Base-by-base conservation (phyloP, 768 basidiomycete genomes). In the Mrakia frigida region DNA sequence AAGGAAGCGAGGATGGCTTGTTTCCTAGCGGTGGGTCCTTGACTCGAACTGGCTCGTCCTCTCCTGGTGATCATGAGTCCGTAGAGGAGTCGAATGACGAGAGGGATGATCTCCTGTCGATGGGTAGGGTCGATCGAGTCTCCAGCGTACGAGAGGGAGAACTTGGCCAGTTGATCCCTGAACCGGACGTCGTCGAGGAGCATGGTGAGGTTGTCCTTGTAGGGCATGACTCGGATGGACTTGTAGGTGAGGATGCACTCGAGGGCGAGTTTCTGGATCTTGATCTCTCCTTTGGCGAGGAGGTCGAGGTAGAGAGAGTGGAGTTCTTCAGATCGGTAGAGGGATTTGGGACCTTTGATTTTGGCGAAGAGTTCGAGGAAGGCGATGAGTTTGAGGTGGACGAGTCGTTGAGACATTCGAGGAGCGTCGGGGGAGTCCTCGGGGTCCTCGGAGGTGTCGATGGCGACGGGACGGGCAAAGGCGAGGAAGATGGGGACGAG, bases 321-420 rank as follows among this genome's bases (percentile, higher is more conserved):
- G 6, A 98, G 86, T 0, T 86, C 86, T 13, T 90, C 87, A 0
- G 92, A 88, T 10, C 88, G 86, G 81, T 89, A 87, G 2, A 95
- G 85, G 0, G 93, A 92, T 84, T 93, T 96, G n/a, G 95, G 96
- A 81, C 98, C 98, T 80, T 85, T 85, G 82, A 99, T 92, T 82
- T 94, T 96, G 70, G 92, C 87, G 83, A 98, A 92, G 16, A 98
- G 86, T 28, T 88, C 88, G 37, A 98, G 88, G 90, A 92, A 98
- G 0, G 88, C 86, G 23, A 84, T 84, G 14, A 97, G 87, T 81
- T 82, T 80, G 37, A 77, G 67, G 61, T 78, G 77, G 33, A 78
- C 39, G 28, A 72, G 70, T 3, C 70, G 70, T 67, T 84, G 83
- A 3, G 79, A 79, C n/a, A 80, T 78, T 35, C 82, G 80, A 7